These are phyloP conservation scores for Spathaspora passalidarum DNA, from an alignment of 805 yeast species.

Conservation along the genomic window DNA sequence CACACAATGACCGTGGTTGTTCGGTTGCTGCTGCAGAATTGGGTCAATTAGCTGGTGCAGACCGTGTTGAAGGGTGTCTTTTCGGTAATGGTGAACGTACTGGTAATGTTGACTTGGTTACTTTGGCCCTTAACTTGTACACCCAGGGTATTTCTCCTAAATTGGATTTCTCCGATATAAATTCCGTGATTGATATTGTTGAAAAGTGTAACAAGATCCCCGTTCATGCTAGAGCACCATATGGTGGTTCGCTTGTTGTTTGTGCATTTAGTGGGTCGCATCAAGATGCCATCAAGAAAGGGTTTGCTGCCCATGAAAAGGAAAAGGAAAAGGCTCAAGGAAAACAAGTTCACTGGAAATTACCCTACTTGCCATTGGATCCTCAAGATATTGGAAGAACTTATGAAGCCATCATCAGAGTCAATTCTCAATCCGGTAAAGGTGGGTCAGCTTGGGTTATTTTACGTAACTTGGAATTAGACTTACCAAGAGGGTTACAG, in stretches of 20 bases:
- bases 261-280: conserved; percentile 86
- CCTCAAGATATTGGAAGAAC: conserved; percentile 83
- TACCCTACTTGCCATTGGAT: conserved; percentile 82
- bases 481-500: conserved; percentile 78
- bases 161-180: conserved; percentile 67
- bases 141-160: conserved; percentile 76
- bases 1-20: conserved; percentile 84
- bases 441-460: conserved; percentile 91
- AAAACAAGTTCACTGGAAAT: conserved; percentile 53
- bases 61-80: conserved; percentile 81
- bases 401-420: conserved; percentile 90
- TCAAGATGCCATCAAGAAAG: conserved; percentile 86
- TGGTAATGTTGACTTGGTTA: conserved; percentile 80
- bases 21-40: conserved; percentile 88
- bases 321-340: conserved; percentile 30
- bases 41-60: conserved; percentile 83
- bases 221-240: conserved; percentile 75
- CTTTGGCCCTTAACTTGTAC: conserved; percentile 71
- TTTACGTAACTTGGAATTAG: conserved; percentile 69
- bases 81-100: conserved; percentile 89
- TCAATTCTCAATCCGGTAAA: conserved; percentile 84
- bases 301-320: conserved; percentile 52
- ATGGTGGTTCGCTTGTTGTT: conserved; percentile 79
- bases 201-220: conserved; percentile 82
- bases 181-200: conserved; percentile 64